These are phyloP conservation scores for Euptelea pleiosperma DNA, from an alignment of 164 flowering plant genomes.

Conservation along the genomic window DNA sequence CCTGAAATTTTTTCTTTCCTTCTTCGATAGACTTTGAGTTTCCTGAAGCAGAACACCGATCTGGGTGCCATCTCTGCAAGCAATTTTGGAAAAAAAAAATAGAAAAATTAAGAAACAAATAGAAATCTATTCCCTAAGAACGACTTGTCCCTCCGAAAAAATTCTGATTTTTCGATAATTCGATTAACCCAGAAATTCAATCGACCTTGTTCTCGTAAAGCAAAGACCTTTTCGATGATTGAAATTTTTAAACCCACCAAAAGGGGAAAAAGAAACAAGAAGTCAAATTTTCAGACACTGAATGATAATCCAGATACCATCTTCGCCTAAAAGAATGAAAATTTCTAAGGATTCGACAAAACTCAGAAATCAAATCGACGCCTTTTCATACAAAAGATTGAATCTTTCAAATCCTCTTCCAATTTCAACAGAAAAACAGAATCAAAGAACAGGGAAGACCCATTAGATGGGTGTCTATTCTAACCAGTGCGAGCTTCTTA, in stretches of 20 bases:
- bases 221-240: too few relatives aligned
- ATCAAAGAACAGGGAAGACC: background rate
- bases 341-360: background rate
- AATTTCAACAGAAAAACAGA: background rate
- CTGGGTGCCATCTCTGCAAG: conserved; percentile 94
- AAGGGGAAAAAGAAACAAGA: too few relatives aligned
- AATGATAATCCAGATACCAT: too few relatives aligned
- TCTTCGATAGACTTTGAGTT: conserved; percentile 66
- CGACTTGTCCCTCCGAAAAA: too few relatives aligned
- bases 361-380: background rate
- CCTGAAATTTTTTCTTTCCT: conserved; percentile 86
- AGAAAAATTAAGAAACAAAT: too few relatives aligned
- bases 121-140: too few relatives aligned
- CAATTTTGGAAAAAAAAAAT: background rate
- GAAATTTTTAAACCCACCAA: too few relatives aligned
- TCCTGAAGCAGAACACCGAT: conserved; percentile 76
- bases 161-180: too few relatives aligned
- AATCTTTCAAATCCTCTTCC: background rate
- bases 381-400: background rate
- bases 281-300: too few relatives aligned
- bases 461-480: conserved; percentile 10
- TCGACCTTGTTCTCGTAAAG: background rate
- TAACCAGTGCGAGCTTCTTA: conserved; percentile 88
- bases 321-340: background rate
- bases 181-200: background rate